These are phyloP conservation scores for Ophiostoma piceae DNA, from an alignment of 2,329 filamentous ascomycete genomes.

Conservation along the genomic window DNA sequence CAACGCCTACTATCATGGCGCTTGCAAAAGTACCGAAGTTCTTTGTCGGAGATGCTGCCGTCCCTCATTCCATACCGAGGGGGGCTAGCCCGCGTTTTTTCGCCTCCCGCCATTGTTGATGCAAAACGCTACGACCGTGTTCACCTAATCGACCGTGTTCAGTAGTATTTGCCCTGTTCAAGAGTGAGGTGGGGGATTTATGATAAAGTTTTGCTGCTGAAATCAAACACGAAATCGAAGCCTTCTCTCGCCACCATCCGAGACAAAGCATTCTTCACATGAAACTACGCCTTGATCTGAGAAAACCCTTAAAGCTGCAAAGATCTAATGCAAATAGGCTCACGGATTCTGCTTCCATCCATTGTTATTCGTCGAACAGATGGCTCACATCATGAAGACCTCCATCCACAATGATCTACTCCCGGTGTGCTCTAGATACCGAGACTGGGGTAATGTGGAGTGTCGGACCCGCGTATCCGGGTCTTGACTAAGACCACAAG, in stretches of 20 bases:
- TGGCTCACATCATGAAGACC: neutral
- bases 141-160: neutral
- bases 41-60: neutral
- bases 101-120: neutral
- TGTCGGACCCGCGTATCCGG: neutral
- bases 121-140: neutral
- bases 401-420: neutral
- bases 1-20: neutral
- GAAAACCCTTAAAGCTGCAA: neutral
- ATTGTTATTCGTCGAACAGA: neutral
- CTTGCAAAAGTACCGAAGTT: neutral
- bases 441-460: neutral
- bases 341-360: neutral
- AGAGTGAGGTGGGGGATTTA: too few relatives aligned
- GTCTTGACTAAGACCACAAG: slow-evolving; percentile 1
- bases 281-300: neutral
- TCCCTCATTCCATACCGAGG: neutral
- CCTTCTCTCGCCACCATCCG: neutral
- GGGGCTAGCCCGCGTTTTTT: neutral
- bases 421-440: neutral
- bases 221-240: neutral
- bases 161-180: neutral
- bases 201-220: neutral
- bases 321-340: neutral
- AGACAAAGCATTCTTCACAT: neutral